phyloP scores from a whole-genome alignment of 202 grass and related monocot species.

The Setaria italica region DNA sequence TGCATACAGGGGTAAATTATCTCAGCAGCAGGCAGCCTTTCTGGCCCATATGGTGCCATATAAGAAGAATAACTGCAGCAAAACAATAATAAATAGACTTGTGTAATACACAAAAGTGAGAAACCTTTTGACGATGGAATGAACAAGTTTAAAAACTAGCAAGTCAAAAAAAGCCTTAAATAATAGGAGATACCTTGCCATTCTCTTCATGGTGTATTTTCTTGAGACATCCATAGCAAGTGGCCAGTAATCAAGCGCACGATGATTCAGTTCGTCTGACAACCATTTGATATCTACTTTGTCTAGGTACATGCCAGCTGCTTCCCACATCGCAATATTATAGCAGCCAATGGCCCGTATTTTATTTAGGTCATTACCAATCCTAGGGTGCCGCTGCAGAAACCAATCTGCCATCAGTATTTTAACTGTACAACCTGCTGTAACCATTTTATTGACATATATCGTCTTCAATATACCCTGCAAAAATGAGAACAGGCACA shows the following conservation, averaged over 20 bases:
- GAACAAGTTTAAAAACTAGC: not conserved
- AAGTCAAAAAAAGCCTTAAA: not conserved
- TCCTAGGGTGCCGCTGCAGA: constrained; percentile 42
- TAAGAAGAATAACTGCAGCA: constrained; percentile 36
- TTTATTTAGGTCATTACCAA: constrained; percentile 49
- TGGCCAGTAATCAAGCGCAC: constrained; percentile 51
- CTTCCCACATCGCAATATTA: constrained; percentile 62
- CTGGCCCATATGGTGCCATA: constrained; percentile 29
- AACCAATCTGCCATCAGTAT: constrained; percentile 63
- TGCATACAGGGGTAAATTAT: constrained; percentile 57
- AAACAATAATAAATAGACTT: not conserved
- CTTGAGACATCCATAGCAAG: constrained; percentile 54
- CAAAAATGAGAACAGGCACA: not conserved
- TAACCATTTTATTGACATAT: constrained; percentile 55
- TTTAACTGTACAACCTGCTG: constrained; percentile 52
- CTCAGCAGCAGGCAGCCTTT: constrained; percentile 51
- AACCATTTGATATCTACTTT: constrained; percentile 59
- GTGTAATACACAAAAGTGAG: not conserved
- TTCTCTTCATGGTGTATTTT: constrained; percentile 45
- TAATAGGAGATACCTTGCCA: constrained; percentile 32
- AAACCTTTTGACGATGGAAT: not conserved
- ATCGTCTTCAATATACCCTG: constrained; percentile 58
- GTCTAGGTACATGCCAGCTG: constrained; percentile 53
- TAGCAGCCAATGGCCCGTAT: constrained; percentile 45
- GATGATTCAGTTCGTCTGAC: constrained; percentile 53